A percentile compares a stretch with the other conserved stretches of the same genome.
phyloP scores from a whole-genome alignment of 2,329 filamentous ascomycete genomes.

The Biscogniauxia marginata region DNA sequence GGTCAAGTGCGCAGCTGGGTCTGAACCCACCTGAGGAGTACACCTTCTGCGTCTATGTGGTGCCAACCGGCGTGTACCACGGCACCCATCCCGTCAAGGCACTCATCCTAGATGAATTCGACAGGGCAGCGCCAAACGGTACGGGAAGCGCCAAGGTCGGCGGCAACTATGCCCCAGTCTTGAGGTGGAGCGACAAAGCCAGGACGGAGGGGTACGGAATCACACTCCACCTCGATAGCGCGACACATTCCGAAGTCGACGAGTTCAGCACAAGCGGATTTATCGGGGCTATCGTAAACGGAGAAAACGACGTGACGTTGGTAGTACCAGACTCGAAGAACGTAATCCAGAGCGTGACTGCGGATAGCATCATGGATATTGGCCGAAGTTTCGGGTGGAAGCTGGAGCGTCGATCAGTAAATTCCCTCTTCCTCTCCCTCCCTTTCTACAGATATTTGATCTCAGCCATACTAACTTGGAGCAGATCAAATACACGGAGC shows the following conservation, averaged over 20 bases:
- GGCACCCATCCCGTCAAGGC: conserved; percentile 84
- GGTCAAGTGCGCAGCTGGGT: conserved; percentile 81
- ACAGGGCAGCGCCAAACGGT: conserved; percentile 87
- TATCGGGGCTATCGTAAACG: conserved; percentile 70
- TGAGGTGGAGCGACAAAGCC: conserved; percentile 83
- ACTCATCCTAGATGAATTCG: conserved; percentile 87
- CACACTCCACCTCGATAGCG: conserved; percentile 88
- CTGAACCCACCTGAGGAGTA: conserved; percentile 88
- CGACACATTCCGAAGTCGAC: conserved; percentile 79
- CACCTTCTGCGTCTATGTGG: conserved; percentile 83
- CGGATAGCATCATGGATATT: conserved; percentile 74
- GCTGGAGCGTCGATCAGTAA: conserved; percentile 71
- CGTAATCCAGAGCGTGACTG: conserved; percentile 71
- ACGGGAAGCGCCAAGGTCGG: conserved; percentile 92
- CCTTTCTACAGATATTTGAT: not conserved
- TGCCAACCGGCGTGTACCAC: conserved; percentile 93
- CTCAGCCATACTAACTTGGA: conserved; percentile 12
- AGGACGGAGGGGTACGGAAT: conserved; percentile 82
- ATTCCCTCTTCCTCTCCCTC: conserved; percentile 25
- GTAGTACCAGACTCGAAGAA: conserved; percentile 85
- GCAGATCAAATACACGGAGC: conserved; percentile 63
- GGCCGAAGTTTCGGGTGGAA: conserved; percentile 78
- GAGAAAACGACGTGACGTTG: conserved; percentile 61
- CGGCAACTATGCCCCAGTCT: conserved; percentile 91
- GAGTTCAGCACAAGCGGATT: conserved; percentile 97